Evolutionary conservation across 2,329 filamentous ascomycete genomes (phyloP).

Genomic region (Curvularia eragrostidis): DNA sequence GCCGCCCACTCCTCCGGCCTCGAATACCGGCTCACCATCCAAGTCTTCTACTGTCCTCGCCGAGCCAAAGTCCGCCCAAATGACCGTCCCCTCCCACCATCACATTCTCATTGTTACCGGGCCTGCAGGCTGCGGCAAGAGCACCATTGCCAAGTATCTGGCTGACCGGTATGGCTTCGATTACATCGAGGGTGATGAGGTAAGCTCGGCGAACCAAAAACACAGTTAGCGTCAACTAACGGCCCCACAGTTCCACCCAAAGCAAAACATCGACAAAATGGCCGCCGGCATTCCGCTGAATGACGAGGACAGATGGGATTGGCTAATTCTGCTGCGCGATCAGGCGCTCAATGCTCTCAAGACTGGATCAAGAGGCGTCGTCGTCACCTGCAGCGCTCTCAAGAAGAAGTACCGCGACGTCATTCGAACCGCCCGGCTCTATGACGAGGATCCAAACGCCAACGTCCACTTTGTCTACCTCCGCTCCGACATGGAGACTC

Average conservation of each 20-base stretch:
- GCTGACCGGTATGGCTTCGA: constrained; percentile 52
- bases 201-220: constrained; percentile 34
- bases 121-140: constrained; percentile 62
- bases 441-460: constrained; percentile 54
- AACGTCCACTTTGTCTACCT: constrained; percentile 90
- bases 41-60: constrained; percentile 26
- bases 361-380: constrained; percentile 65
- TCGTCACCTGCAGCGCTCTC: constrained; percentile 93
- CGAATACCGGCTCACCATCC: constrained; percentile 36
- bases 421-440: constrained; percentile 58
- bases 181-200: constrained; percentile 61
- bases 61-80: constrained; percentile 24
- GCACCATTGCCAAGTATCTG: constrained; percentile 57
- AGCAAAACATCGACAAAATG: constrained; percentile 79
- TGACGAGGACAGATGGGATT: constrained; percentile 96
- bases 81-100: constrained; percentile 49
- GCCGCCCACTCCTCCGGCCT: constrained; percentile 40
- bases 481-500: constrained; percentile 74
- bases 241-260: constrained; percentile 55
- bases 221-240: constrained; percentile 1
- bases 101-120: constrained; percentile 62
- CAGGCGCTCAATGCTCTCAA: constrained; percentile 50
- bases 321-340: constrained; percentile 68
- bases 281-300: constrained; percentile 79
- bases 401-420: constrained; percentile 95